phyloP scores from a whole-genome alignment of 2,329 filamentous ascomycete genomes.

The Alternaria panax region DNA sequence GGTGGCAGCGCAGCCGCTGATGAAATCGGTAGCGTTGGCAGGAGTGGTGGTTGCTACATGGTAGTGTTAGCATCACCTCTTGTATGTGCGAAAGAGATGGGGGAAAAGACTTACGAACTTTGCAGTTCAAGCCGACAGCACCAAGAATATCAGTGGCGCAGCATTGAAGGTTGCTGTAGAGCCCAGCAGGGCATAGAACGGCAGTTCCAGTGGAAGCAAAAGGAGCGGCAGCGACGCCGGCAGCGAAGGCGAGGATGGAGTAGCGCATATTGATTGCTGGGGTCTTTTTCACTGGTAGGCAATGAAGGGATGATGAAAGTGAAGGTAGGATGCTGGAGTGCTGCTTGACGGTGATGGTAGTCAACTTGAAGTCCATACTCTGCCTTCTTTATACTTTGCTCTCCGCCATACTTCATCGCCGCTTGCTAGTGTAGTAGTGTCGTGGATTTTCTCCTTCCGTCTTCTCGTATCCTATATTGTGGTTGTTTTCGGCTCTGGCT shows the following conservation, averaged over 20 bases:
- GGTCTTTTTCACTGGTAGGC: neutral
- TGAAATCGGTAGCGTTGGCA: constrained; percentile 3
- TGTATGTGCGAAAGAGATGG: neutral
- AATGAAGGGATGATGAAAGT: neutral
- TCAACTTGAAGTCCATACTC: neutral
- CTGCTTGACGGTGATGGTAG: constrained; percentile 4
- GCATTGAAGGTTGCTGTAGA: constrained; percentile 18
- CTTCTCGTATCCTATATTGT: constrained; percentile 1
- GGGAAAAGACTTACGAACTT: constrained; percentile 11
- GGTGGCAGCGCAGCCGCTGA: constrained; percentile 3
- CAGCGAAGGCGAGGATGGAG: constrained; percentile 7
- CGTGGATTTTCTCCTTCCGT: neutral
- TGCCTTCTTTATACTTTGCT: constrained; percentile 10
- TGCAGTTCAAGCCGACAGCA: constrained; percentile 11
- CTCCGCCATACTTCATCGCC: neutral
- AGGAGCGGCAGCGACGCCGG: constrained; percentile 9
- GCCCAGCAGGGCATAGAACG: constrained; percentile 8
- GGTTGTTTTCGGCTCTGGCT: constrained; percentile 1
- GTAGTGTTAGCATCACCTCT: neutral
- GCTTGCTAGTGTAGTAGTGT: neutral
- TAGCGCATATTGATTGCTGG: constrained; percentile 13
- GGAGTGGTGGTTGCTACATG: constrained; percentile 5
- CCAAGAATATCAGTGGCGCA: constrained; percentile 17
- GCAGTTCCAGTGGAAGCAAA: neutral
- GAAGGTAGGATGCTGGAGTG: constrained; percentile 2